Percentiles rank a stretch among this genome's conserved stretches.
These are phyloP conservation scores for Conidiobolus incongruus DNA, from an alignment of 371 early-diverging fungal genomes.

Conservation along the genomic window DNA sequence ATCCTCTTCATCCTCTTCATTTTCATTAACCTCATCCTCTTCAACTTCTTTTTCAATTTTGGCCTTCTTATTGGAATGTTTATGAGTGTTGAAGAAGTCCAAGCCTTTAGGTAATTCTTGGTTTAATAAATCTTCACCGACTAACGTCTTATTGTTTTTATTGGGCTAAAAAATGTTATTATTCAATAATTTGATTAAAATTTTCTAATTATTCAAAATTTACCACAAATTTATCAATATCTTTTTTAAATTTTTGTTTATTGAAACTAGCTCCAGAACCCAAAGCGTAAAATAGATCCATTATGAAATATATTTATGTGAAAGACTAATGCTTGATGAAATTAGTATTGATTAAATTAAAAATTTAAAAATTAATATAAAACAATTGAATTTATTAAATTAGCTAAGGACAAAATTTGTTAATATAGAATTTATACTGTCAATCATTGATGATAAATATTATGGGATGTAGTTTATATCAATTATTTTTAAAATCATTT, in stretches of 20 bases:
- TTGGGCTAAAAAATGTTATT: neutral
- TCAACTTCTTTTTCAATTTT: neutral
- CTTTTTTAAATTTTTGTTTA: conserved; percentile 45
- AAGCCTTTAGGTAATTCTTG: neutral
- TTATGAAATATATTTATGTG: conserved; percentile 7
- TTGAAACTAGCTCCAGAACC: conserved; percentile 71
- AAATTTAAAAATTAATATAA: too few species aligned
- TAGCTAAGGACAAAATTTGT: too few species aligned
- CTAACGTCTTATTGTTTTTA: neutral
- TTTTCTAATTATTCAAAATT: neutral
- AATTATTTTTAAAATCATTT: too few species aligned
- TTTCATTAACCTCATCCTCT: conserved; percentile 6
- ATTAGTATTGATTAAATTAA: too few species aligned
- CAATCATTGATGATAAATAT: too few species aligned
- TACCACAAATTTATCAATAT: conserved; percentile 49
- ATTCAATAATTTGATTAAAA: neutral
- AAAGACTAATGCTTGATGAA: too few species aligned
- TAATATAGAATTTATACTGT: too few species aligned
- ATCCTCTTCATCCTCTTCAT: neutral
- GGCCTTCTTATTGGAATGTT: neutral
- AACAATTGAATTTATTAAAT: too few species aligned
- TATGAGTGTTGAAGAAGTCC: conserved; percentile 5
- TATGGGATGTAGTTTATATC: too few species aligned
- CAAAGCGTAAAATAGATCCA: conserved; percentile 61
- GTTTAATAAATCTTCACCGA: neutral